phyloP scores from a whole-genome alignment of 441 rosid genomes.

The Populus hybrid region DNA sequence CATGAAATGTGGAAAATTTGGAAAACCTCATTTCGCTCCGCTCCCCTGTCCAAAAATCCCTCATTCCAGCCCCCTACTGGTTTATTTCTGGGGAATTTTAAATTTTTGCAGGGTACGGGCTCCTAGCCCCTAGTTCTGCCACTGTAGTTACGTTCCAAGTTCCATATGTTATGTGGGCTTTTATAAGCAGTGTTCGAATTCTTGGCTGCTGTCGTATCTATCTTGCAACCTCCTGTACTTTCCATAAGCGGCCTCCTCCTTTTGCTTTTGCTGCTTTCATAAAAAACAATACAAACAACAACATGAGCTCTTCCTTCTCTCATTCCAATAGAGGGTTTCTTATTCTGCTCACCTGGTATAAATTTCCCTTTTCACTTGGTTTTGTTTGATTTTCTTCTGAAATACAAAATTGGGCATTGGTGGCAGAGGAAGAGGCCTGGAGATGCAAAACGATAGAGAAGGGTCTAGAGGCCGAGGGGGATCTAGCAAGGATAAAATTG shows the following conservation, averaged over 20 bases:
- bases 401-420: no score
- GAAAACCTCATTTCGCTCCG: no score
- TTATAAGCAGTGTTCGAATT: conserved; percentile 21
- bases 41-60: no score
- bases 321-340: conserved; percentile 42
- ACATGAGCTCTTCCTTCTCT: conserved; percentile 30
- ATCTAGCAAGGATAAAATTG: conserved; percentile 55
- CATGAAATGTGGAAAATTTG: no score
- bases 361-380: background rate
- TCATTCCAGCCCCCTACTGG: no score
- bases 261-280: conserved; percentile 21
- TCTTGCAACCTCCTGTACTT: conserved; percentile 18
- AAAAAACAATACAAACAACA: conserved; percentile 25
- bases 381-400: background rate
- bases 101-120: no score
- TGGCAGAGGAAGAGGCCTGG: conserved; percentile 43
- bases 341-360: background rate
- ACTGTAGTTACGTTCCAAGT: background rate
- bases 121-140: no score
- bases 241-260: background rate
- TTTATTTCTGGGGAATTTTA: no score
- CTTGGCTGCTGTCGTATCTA: conserved; percentile 21
- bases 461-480: conserved; percentile 47
- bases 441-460: conserved; percentile 35
- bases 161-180: conserved; percentile 7